phyloP scores from a whole-genome alignment of 169 alveolate species.

The Cryptosporidium meleagridis region DNA sequence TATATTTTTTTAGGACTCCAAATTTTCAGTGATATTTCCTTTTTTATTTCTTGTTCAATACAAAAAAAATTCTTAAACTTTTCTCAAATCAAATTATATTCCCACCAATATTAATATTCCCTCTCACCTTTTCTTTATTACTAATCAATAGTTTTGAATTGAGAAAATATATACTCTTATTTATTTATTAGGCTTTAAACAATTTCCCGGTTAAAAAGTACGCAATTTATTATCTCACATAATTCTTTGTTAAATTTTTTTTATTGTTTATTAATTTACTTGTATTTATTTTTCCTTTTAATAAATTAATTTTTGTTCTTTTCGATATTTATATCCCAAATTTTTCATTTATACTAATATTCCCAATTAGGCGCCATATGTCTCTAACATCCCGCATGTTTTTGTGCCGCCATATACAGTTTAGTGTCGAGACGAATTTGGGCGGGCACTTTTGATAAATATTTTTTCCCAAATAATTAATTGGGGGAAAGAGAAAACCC shows the following conservation, averaged over 20 bases:
- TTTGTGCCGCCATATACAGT: neutral
- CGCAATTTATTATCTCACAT: neutral
- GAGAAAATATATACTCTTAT: neutral
- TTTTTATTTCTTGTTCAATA: neutral
- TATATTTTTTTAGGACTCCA: neutral
- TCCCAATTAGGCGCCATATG: constrained; percentile 18
- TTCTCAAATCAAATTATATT: neutral
- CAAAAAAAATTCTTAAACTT: neutral
- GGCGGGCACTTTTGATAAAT: neutral
- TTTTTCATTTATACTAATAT: neutral
- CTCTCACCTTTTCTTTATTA: neutral
- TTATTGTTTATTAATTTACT: neutral
- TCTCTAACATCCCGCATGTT: constrained; percentile 15
- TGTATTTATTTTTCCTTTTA: neutral
- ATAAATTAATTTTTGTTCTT: neutral
- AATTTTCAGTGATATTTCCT: neutral
- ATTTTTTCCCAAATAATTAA: neutral
- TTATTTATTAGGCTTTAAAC: neutral
- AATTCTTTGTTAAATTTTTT: neutral
- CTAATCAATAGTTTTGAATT: neutral
- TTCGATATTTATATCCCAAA: neutral
- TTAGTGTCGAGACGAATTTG: neutral
- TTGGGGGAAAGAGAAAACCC: neutral
- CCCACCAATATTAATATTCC: neutral
- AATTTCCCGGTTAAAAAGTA: neutral